A percentile compares a stretch with the other conserved stretches of the same genome.
Evolutionary conservation across 768 basidiomycete species (phyloP).

Genomic region (Suillus ampliporus): DNA sequence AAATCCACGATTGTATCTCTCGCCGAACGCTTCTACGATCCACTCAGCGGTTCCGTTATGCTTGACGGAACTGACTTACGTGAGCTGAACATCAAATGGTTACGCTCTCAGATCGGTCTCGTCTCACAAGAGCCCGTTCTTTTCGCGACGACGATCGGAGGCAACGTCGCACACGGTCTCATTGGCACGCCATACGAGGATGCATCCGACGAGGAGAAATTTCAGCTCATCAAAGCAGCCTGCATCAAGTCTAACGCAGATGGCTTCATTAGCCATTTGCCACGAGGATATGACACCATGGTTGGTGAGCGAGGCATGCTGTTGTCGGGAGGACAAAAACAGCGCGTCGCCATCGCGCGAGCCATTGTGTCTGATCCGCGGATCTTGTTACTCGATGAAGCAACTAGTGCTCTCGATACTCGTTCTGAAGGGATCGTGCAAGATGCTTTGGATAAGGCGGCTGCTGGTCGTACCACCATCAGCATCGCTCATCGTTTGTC

Average conservation of each 20-base stretch:
- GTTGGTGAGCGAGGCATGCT: constrained; percentile 57
- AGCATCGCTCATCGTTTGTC: constrained; percentile 39
- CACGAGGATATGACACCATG: constrained; percentile 55
- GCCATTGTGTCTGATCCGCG: constrained; percentile 54
- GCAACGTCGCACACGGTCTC: constrained; percentile 54
- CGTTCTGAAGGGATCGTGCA: constrained; percentile 58
- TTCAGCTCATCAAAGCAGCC: constrained; percentile 50
- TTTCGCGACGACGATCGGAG: constrained; percentile 51
- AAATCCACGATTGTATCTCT: constrained; percentile 49
- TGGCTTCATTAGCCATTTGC: constrained; percentile 52
- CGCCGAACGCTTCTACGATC: constrained; percentile 60
- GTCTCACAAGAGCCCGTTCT: constrained; percentile 57
- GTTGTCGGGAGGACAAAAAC: constrained; percentile 56
- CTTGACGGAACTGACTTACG: constrained; percentile 53
- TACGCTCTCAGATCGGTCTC: constrained; percentile 55
- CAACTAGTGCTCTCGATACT: constrained; percentile 55
- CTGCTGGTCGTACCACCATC: constrained; percentile 44
- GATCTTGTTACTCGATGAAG: constrained; percentile 56
- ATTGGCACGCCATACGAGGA: constrained; percentile 50
- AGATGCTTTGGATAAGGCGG: constrained; percentile 57
- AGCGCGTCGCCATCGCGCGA: constrained; percentile 59
- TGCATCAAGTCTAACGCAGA: constrained; percentile 60
- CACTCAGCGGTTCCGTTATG: constrained; percentile 45
- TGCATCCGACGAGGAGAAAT: constrained; percentile 47
- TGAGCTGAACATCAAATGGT: constrained; percentile 53